phyloP scores from a whole-genome alignment of 1,284 basidiomycete species.

The Sporisorium sorghi region DNA sequence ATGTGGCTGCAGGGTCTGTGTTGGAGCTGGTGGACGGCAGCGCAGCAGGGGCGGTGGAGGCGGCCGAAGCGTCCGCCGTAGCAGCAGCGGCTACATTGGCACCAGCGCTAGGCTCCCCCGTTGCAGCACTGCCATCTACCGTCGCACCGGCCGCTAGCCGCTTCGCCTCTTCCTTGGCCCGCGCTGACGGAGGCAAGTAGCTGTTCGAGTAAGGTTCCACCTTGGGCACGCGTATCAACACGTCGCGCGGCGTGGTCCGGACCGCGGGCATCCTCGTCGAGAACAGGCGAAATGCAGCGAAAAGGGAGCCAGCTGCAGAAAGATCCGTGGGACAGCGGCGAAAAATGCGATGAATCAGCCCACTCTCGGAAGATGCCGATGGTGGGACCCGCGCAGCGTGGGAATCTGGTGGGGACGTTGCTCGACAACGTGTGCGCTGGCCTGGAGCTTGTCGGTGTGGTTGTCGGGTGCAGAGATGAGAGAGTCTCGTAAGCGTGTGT shows the following conservation, averaged over 20 bases:
- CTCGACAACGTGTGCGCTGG: no score
- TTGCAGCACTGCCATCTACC: neutral
- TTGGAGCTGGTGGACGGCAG: neutral
- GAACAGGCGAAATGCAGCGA: neutral
- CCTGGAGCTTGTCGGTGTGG: neutral
- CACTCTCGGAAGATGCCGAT: neutral
- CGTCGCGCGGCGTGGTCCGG: conserved; percentile 43
- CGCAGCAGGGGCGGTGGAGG: neutral
- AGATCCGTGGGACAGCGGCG: neutral
- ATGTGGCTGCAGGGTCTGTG: neutral
- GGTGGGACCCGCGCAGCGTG: neutral
- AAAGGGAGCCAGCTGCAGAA: no score
- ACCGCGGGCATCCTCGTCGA: conserved; percentile 33
- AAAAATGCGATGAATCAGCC: neutral
- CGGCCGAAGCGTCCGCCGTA: neutral
- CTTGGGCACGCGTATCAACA: conserved; percentile 53
- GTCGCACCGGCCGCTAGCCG: conserved; percentile 15
- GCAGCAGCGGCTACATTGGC: neutral
- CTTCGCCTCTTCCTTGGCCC: conserved; percentile 37
- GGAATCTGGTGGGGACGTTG: neutral
- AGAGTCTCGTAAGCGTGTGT: neutral
- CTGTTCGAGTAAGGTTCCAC: conserved; percentile 50
- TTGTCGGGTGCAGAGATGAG: neutral
- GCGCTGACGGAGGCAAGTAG: conserved; percentile 38
- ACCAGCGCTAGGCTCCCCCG: conserved; percentile 1